Conservation (phyloP, 495 filamentous ascomycete genomes). For the Aspergillus bertholletiae region DNA sequence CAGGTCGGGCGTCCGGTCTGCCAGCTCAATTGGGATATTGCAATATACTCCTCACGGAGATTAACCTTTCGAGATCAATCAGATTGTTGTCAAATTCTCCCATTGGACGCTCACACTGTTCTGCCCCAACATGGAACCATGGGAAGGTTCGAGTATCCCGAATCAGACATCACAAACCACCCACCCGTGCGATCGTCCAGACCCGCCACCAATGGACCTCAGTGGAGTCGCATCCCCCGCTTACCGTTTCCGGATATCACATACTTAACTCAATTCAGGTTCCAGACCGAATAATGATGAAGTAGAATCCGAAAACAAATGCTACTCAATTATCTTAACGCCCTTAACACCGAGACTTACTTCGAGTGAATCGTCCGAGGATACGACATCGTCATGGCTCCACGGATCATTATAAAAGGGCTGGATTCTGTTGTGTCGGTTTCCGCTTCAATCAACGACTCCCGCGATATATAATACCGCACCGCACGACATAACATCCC, state of each 20-base stretch:
- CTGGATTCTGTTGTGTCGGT: no score
- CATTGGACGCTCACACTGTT: neutral
- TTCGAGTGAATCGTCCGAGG: no score
- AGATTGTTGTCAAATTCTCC: neutral
- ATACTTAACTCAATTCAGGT: slow-evolving; percentile 10
- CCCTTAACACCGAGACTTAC: no score
- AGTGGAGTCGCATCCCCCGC: neutral
- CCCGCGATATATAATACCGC: no score
- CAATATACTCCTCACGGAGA: neutral
- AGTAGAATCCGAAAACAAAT: no score
- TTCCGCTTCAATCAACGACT: no score
- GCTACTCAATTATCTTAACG: no score
- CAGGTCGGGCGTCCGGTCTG: neutral
- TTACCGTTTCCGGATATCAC: slow-evolving; percentile 11
- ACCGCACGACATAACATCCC: no score
- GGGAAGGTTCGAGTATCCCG: neutral
- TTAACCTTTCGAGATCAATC: neutral
- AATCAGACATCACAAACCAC: neutral
- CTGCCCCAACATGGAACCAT: neutral
- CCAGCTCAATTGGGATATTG: neutral
- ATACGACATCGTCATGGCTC: neutral
- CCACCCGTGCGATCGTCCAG: no score
- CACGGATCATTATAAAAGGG: neutral
- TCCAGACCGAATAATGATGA: neutral
- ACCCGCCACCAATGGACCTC: neutral